Evolutionary conservation across 257 asterid genomes (phyloP).

Genomic region (Solanum chiquidenum): DNA sequence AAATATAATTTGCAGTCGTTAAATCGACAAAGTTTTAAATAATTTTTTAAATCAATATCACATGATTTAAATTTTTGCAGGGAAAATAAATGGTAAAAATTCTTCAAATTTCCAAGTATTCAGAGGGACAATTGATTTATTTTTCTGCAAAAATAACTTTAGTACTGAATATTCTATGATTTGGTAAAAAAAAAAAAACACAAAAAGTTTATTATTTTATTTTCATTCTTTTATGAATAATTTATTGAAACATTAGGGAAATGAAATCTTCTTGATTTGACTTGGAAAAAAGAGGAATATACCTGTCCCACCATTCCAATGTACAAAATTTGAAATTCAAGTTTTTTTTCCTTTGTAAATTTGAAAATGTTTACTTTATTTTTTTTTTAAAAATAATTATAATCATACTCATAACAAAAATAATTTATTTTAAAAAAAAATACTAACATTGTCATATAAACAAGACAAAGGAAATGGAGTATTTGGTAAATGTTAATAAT

Average conservation of each 20-base stretch:
- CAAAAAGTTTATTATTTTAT: background rate
- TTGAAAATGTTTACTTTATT: background rate
- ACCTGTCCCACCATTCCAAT: background rate
- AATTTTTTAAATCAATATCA: background rate
- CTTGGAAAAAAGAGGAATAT: background rate
- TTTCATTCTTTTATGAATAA: background rate
- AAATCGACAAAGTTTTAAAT: background rate
- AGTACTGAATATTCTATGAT: background rate
- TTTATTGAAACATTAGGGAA: background rate
- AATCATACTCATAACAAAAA: background rate
- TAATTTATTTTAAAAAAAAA: background rate
- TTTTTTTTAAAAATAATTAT: background rate
- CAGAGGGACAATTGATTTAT: background rate
- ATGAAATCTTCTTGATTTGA: background rate
- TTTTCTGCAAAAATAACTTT: background rate
- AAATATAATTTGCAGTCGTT: too few relatives aligned
- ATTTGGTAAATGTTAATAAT: background rate
- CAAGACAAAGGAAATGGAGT: background rate
- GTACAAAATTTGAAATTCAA: background rate
- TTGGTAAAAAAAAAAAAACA: too few relatives aligned
- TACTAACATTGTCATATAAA: background rate
- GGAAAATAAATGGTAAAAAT: background rate
- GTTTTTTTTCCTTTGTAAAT: background rate
- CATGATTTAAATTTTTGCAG: background rate
- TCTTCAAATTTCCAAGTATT: background rate